Evolutionary conservation across 2,329 filamentous ascomycete genomes (phyloP), one percentile per base, ranked within the genome.

Genomic region (Capronia americana): DNA sequence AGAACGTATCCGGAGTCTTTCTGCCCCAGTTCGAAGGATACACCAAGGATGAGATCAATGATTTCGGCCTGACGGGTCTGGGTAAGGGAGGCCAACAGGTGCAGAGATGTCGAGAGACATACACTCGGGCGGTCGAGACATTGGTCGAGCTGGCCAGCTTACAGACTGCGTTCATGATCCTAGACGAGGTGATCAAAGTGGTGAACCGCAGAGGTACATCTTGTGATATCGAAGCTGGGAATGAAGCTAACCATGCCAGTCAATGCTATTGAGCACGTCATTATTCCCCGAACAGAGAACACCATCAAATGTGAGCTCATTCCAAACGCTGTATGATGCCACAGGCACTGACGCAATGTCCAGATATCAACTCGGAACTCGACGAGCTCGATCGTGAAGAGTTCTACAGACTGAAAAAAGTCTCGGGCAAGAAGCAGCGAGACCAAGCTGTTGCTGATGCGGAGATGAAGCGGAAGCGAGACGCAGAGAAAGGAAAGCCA

Each of bases 141-240:
- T 82, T 99, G 70, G 94, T 73, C 10, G 67, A 65, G 65, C 57
- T 74, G 11, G 59, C 56, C 20, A 71, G 67, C 53, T 51, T 66
- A 12, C 73, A 90, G 87, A 99, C 95, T 70, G 95, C 95, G 5
- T 99, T 99, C 78, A 92, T 99, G 56, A 98, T 98, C 71, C 80
- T 99, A 67, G 95, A 99, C 77, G 95, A 99, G 80, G 95, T 99
- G 64, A 99, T 99, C 82, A 99, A 99, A 83, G 93, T 98, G 28
- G 95, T 99, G 63, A 99, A 99, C 79, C 88, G 95, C 76, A 90
- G 95, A 92, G 90, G 90, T 91, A 79, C 77, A 83, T 48, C 1
- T 17, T 44, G 1, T 24, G 20, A 46, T 53, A 28, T 14, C 30
- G 20, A 51, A 1, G 30, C 41, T 14, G 14, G 17, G 38, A 50